A percentile compares a stretch with the other conserved stretches of the same genome.
Conservation (phyloP, 768 basidiomycete species). For the Royoungia palumana region DNA sequence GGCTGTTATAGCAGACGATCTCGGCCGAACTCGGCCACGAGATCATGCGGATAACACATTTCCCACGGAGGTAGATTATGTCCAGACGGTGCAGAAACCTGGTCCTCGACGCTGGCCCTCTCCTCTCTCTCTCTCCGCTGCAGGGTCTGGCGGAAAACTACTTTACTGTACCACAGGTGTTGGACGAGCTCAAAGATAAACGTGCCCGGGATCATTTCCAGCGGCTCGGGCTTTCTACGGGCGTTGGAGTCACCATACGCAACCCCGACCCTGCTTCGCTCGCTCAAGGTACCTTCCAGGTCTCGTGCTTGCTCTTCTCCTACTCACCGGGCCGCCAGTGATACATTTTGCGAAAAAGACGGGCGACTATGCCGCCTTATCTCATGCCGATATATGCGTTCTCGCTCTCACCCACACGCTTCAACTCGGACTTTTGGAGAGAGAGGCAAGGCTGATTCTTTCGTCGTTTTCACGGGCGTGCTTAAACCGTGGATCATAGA, state of each 20-base stretch:
- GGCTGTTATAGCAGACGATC: too few species aligned
- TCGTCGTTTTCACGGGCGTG: not conserved
- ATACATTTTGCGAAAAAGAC: slow-evolving; percentile 92
- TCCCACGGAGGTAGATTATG: slow-evolving; percentile 22
- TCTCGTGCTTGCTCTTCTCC: slow-evolving; percentile 2
- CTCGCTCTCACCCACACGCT: slow-evolving; percentile 84
- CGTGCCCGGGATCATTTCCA: slow-evolving; percentile 86
- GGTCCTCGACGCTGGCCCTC: slow-evolving; percentile 90
- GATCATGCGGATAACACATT: not conserved
- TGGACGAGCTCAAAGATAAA: slow-evolving; percentile 86
- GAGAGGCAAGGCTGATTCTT: slow-evolving; percentile 22
- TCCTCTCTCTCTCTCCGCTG: slow-evolving; percentile 84
- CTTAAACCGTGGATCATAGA: slow-evolving; percentile 9
- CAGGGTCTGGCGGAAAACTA: slow-evolving; percentile 86
- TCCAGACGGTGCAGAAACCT: slow-evolving; percentile 65
- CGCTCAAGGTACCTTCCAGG: slow-evolving; percentile 47
- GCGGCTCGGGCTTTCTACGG: slow-evolving; percentile 67
- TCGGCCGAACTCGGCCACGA: not conserved
- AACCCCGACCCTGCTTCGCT: slow-evolving; percentile 70
- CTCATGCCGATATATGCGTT: slow-evolving; percentile 86
- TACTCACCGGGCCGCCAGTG: slow-evolving; percentile 47
- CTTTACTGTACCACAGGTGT: slow-evolving; percentile 85
- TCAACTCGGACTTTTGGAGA: slow-evolving; percentile 43
- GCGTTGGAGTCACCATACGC: slow-evolving; percentile 69
- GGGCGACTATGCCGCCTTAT: slow-evolving; percentile 91